Evolutionary conservation across 495 filamentous ascomycete species (phyloP), one percentile per base, ranked within the genome.

Genomic region (Penicillium alfredii): DNA sequence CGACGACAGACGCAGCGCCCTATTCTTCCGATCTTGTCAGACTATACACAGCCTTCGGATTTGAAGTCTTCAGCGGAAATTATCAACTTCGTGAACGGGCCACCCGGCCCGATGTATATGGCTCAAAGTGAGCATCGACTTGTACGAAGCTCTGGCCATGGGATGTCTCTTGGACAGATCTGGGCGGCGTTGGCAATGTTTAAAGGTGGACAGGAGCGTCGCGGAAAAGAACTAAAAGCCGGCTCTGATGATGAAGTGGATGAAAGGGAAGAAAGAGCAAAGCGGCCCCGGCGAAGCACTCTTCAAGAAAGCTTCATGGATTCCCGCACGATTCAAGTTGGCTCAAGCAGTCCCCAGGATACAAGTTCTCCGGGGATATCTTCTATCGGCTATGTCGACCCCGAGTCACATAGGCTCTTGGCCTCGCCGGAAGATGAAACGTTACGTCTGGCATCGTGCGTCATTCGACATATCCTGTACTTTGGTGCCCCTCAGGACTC

Each of bases 141-240:
- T 1, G 36, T 49, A 8, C 40, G 46, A 6, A 29, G 16, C 7
- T 38, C 27, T 29, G 15, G 11, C 13, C 34, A 22, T 28, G 15
- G 31, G 3, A 37, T 41, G 8, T 37, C 46, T 32, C 42, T 51
- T 3, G 42, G 15, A 4, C 42, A 51, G 23, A 38, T 40, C 11
- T 51, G 42, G 47, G 42, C 38, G 10, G 47, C 47, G 30, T 25
- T 51, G 42, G 47, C 47, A 2, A 51, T 40, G 34, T 27, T 51
- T 25, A 46, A 42, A 42, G 34, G 30, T 12, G 18, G 34, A 11
- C 22, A 33, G 11, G 16, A 40, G 18, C 30, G 28, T 13, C 38
- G 30, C 11, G 25, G 4, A 8, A 14, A 20, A 20, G 19, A 33
- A 28, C 6, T 12, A 19, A n/a, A n/a, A n/a, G n/a, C n/a, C n/a